Conservation (phyloP, 2,329 filamentous ascomycete genomes). For the Botrytis elliptica region DNA sequence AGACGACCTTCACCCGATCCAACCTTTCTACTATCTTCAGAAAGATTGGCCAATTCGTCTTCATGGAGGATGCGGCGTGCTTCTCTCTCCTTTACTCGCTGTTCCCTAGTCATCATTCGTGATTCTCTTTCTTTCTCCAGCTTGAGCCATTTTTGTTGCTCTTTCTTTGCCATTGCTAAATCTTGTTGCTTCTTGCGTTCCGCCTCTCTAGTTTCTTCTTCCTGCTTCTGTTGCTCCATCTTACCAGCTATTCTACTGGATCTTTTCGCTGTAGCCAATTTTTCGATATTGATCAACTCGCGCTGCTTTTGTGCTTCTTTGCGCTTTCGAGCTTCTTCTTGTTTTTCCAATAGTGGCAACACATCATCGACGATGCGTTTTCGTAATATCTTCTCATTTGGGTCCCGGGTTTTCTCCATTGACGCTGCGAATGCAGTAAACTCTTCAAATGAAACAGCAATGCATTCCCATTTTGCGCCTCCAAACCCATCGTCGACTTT, state of each 20-base stretch:
- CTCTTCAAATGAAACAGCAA: constrained; percentile 79
- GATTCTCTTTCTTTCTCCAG: constrained; percentile 73
- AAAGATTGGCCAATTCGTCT: constrained; percentile 76
- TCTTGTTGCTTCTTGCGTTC: constrained; percentile 65
- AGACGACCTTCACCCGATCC: constrained; percentile 57
- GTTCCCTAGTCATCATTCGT: constrained; percentile 79
- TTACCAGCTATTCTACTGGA: constrained; percentile 87
- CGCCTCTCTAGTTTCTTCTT: constrained; percentile 69
- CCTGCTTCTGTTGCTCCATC: constrained; percentile 71
- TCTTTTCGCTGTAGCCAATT: constrained; percentile 89
- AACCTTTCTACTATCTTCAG: constrained; percentile 68
- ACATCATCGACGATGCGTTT: constrained; percentile 73
- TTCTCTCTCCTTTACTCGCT: constrained; percentile 82
- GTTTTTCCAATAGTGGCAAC: constrained; percentile 78
- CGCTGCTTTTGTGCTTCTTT: constrained; percentile 68
- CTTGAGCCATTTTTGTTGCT: constrained; percentile 59
- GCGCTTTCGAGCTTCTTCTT: constrained; percentile 71
- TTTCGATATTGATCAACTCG: constrained; percentile 77
- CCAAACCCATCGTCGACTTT: constrained; percentile 64
- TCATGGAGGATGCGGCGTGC: constrained; percentile 79
- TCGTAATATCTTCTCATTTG: constrained; percentile 78
- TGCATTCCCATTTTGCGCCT: constrained; percentile 83
- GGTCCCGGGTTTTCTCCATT: constrained; percentile 74
- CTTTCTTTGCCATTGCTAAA: constrained; percentile 63
- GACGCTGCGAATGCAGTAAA: constrained; percentile 69